phyloP scores from a whole-genome alignment of 2,329 filamentous ascomycete genomes.

The Pseudopyricularia javanii region DNA sequence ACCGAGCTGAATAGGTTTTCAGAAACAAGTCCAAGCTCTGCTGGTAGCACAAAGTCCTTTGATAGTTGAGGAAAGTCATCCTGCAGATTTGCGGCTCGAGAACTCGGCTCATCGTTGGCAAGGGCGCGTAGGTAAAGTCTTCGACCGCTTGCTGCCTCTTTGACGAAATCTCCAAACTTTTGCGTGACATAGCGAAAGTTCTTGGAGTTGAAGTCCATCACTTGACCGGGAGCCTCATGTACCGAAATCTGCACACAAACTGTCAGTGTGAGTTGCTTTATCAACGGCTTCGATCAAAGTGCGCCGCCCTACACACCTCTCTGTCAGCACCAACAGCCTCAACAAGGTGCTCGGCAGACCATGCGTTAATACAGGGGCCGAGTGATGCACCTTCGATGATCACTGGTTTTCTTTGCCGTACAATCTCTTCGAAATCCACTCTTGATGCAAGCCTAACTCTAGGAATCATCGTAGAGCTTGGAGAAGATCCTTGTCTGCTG shows the following conservation, averaged over 20 bases:
- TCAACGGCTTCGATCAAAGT: too few relatives aligned
- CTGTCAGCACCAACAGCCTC: conserved; percentile 47
- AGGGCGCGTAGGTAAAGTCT: conserved; percentile 69
- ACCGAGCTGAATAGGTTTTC: conserved; percentile 67
- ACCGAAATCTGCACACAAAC: conserved; percentile 48
- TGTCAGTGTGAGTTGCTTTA: background rate
- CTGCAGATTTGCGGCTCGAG: conserved; percentile 55
- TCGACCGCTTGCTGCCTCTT: conserved; percentile 43
- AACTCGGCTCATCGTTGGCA: conserved; percentile 55
- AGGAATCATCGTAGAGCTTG: conserved; percentile 22
- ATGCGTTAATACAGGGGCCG: conserved; percentile 53
- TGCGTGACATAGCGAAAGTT: conserved; percentile 70
- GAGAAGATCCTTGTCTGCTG: background rate
- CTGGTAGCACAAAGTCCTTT: conserved; percentile 57
- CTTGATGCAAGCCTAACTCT: conserved; percentile 37
- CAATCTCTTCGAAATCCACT: conserved; percentile 46
- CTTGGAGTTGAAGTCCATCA: conserved; percentile 72
- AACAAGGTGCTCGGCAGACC: conserved; percentile 58
- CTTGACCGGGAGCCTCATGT: conserved; percentile 52
- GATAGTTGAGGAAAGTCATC: conserved; percentile 61
- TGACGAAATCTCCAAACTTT: conserved; percentile 53
- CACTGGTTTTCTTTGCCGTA: conserved; percentile 45
- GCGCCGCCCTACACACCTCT: conserved; percentile 31
- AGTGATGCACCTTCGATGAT: conserved; percentile 55
- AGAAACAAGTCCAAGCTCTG: conserved; percentile 42